Percentiles rank a stretch among this genome's conserved stretches.
phyloP scores from a whole-genome alignment of 345 rosid species.

The Excoecaria agallocha region DNA sequence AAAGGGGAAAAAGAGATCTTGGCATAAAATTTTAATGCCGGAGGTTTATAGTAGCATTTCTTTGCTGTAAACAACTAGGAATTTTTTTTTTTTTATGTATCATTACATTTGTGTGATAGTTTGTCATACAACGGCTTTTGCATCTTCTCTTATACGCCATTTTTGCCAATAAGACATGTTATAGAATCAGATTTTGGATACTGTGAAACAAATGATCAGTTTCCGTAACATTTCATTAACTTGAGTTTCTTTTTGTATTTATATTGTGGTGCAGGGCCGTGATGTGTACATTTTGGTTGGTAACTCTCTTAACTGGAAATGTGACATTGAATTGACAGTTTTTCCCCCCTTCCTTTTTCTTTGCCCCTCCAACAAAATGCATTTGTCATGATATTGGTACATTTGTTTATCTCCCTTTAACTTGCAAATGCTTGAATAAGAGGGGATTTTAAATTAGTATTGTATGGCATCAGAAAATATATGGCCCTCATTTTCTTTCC shows the following conservation, averaged over 20 bases:
- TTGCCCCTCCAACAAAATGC: neutral
- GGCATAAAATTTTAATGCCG: neutral
- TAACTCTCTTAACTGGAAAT: conserved; percentile 34
- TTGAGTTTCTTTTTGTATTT: conserved; percentile 12
- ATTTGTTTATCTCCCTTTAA: neutral
- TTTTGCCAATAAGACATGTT: neutral
- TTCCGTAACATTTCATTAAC: conserved; percentile 16
- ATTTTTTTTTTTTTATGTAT: neutral
- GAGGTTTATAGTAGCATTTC: neutral
- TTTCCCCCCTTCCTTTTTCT: neutral
- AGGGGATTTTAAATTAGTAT: neutral
- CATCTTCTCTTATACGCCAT: neutral
- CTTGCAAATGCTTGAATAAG: neutral
- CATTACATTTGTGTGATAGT: neutral
- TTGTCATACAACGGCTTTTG: neutral
- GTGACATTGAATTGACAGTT: conserved; percentile 12
- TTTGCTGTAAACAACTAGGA: neutral
- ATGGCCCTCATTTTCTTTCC: neutral
- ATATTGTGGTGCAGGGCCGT: conserved; percentile 76
- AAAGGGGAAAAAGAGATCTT: neutral
- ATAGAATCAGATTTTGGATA: neutral
- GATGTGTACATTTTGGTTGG: conserved; percentile 95
- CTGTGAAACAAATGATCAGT: neutral
- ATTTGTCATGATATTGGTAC: neutral
- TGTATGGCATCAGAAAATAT: neutral